Base-by-base conservation (phyloP, 129 eudicot genomes). In the Solidago caesia region DNA sequence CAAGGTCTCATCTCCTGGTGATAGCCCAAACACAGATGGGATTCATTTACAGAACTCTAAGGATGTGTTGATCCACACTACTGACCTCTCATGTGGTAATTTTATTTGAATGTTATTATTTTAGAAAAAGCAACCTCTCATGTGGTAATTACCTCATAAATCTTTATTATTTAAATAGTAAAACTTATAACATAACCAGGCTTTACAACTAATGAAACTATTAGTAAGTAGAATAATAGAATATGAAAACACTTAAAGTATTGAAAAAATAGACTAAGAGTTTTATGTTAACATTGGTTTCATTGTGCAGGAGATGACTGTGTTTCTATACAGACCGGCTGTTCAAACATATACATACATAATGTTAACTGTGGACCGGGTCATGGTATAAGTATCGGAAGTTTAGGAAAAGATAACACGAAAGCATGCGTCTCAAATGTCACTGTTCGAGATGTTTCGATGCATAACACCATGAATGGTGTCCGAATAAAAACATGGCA, bases 401-500 rank as follows among this genome's bases (percentile, higher is more conserved):
- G 96, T 14, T 85, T 93, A 33, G 98, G 98, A 64, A 93, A 84
- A 80, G 89, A 84, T 27, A 86, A 86, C 85, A 90, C 96, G 12
- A 93, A 85, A 74, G 98, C 98, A 43, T 93, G 98, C 51, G 98
- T 90, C 56, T 88, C 98, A 2, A 93, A 93, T 44, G 73, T 93
- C 68, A 90, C 98, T 8, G 92, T 93, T 60, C 84, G 89, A 69
- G 96, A 93, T 73, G 48, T 93, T 21, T 33, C 64, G 45, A 86
- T 93, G 96, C 89, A 73, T 16, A 84, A 86, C 76, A 93, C 98
- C 48, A 83, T 86, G 98, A 93, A 85, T 55, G 98, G 96, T 21
- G 98, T 93, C 70, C 69, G 98, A 7, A 88, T 93, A 73, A 93
- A 93, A 81, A 93, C 98, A 65, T 93, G 98, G 98, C 98, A 93